Evolutionary conservation across 2,329 filamentous ascomycete genomes (phyloP).

Genomic region (Fusarium pseudocircinatum): DNA sequence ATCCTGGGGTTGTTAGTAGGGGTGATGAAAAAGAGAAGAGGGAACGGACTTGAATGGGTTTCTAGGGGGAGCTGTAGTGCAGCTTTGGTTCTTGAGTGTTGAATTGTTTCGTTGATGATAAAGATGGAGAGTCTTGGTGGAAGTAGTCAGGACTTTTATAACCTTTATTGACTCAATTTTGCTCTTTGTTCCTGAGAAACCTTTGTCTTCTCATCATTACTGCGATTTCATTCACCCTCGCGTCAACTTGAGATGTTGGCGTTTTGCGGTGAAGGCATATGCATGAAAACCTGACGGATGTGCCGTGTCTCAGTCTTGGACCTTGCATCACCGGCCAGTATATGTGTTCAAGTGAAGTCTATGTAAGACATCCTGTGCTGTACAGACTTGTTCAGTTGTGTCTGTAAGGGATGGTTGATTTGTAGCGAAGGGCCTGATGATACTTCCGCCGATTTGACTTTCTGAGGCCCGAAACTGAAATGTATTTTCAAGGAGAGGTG

Average conservation of each 20-base stretch:
- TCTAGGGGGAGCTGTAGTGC: not conserved
- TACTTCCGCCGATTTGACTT: accelerated
- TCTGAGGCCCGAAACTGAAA: not conserved
- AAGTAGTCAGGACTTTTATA: not conserved
- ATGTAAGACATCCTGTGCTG: too few relatives aligned
- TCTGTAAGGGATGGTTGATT: too few relatives aligned
- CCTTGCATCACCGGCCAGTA: not conserved
- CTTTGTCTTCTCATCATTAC: too few relatives aligned
- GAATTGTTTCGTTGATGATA: not conserved
- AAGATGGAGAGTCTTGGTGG: accelerated
- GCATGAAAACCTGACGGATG: not conserved
- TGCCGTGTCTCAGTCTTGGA: not conserved
- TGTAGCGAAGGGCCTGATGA: accelerated
- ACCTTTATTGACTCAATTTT: accelerated
- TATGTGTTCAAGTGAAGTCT: not conserved
- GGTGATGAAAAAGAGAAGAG: accelerated
- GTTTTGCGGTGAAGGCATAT: not conserved
- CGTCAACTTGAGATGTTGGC: too few relatives aligned
- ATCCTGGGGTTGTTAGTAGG: conserved; percentile 7
- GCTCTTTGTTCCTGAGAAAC: accelerated
- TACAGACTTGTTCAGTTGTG: not conserved
- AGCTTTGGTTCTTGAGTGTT: not conserved
- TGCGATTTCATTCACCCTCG: too few relatives aligned
- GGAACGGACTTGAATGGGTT: not conserved
- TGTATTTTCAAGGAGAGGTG: too few relatives aligned